These are phyloP conservation scores for Poteriospumella lacustris DNA, from an alignment of 108 stramenopile genomes.

Conservation along the genomic window DNA sequence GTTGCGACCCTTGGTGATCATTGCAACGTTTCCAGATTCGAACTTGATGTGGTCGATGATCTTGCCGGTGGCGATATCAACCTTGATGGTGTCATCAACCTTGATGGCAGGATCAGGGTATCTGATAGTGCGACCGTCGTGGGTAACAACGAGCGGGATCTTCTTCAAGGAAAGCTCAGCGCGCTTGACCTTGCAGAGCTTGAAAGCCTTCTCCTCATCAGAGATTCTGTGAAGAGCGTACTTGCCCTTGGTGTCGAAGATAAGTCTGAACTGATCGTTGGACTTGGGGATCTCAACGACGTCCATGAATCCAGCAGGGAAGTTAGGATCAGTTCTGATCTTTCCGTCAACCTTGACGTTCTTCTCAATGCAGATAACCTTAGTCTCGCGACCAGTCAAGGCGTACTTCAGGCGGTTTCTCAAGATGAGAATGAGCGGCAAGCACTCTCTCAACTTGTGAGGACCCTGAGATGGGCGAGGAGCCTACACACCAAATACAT, in stretches of 20 bases:
- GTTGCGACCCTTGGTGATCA: conserved; percentile 93
- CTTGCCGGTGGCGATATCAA: conserved; percentile 90
- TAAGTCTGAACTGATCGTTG: conserved; percentile 88
- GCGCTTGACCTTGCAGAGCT: conserved; percentile 97
- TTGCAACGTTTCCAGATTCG: conserved; percentile 89
- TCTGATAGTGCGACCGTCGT: conserved; percentile 98
- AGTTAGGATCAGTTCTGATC: conserved; percentile 93
- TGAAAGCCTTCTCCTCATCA: conserved; percentile 85
- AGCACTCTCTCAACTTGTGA: conserved; percentile 95
- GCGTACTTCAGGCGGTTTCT: conserved; percentile 99
- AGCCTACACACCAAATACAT: no score
- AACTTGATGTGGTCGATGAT: conserved; percentile 87
- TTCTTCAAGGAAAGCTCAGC: conserved; percentile 76
- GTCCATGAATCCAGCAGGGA: conserved; percentile 99
- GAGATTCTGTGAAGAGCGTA: conserved; percentile 87
- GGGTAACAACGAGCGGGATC: conserved; percentile 94
- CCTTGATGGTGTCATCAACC: conserved; percentile 97
- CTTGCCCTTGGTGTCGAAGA: conserved; percentile 98
- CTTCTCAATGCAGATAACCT: conserved; percentile 98
- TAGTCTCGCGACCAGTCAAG: conserved; percentile 91
- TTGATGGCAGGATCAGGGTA: conserved; percentile 96
- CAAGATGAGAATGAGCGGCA: conserved; percentile 89
- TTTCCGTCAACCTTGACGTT: conserved; percentile 67
- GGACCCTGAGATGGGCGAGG: conserved; percentile 89
- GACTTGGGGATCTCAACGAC: conserved; percentile 88